Percentiles rank a stretch among this genome's conserved stretches.
phyloP scores from a whole-genome alignment of 805 yeast species.

The Starmerella ratchasimensis region DNA sequence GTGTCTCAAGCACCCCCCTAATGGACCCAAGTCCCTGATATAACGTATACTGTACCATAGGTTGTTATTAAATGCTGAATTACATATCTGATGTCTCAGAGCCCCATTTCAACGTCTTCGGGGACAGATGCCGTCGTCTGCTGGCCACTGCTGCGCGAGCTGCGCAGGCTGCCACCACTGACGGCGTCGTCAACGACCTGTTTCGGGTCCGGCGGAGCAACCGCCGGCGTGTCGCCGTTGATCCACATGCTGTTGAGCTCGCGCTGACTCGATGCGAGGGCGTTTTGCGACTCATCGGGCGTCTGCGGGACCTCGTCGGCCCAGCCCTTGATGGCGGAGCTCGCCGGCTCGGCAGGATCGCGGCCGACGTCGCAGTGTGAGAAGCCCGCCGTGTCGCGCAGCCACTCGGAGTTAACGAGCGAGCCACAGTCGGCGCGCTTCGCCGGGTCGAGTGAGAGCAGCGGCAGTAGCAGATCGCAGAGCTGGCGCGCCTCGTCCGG shows the following conservation, averaged over 20 bases:
- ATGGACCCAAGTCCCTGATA: too few relatives aligned
- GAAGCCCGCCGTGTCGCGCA: constrained; percentile 70
- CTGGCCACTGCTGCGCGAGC: too few relatives aligned
- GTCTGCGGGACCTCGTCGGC: constrained; percentile 38
- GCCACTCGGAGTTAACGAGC: constrained; percentile 48
- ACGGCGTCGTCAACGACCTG: constrained; percentile 2
- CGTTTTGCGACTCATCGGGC: background rate
- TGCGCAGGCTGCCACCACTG: background rate
- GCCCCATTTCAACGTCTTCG: background rate
- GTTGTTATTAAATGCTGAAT: too few relatives aligned
- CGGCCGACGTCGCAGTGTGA: constrained; percentile 60
- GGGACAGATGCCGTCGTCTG: background rate
- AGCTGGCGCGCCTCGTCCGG: constrained; percentile 57
- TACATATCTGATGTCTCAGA: too few relatives aligned
- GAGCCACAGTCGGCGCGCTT: constrained; percentile 93
- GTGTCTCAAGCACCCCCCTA: too few relatives aligned
- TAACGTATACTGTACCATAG: too few relatives aligned
- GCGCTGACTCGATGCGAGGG: constrained; percentile 2
- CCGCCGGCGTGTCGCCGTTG: constrained; percentile 6
- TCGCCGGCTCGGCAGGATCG: constrained; percentile 53
- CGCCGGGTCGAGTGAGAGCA: constrained; percentile 69
- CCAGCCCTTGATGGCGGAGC: constrained; percentile 90
- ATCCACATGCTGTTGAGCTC: constrained; percentile 10
- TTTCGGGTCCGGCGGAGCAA: constrained; percentile 1
- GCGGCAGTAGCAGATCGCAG: constrained; percentile 65